phyloP scores from a whole-genome alignment of 768 basidiomycete species.

The Astraeus odoratus region DNA sequence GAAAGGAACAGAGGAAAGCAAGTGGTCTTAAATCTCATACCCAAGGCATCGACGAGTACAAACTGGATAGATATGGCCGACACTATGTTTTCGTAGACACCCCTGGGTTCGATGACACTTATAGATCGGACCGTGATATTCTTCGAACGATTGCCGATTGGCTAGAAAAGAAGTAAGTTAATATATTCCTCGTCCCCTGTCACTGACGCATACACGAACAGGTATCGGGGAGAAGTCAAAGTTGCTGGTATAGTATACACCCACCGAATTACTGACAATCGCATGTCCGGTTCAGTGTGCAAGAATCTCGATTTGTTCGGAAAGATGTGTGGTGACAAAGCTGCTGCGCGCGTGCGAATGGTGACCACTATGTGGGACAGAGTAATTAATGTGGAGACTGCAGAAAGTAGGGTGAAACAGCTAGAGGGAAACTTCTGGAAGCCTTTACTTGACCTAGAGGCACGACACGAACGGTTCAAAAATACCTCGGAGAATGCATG shows the following conservation, averaged over 20 bases:
- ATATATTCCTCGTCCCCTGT: not conserved
- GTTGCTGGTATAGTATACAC: too few species aligned
- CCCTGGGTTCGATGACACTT: too few species aligned
- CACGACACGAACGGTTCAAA: not conserved
- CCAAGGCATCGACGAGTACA: slow-evolving; percentile 4
- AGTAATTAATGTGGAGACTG: slow-evolving; percentile 8
- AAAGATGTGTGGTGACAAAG: slow-evolving; percentile 27
- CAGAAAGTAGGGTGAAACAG: slow-evolving; percentile 15
- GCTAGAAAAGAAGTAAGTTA: slow-evolving; percentile 2
- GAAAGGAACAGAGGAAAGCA: slow-evolving; percentile 1
- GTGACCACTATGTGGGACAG: too few species aligned
- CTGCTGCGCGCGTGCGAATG: slow-evolving; percentile 24
- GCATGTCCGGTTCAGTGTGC: too few species aligned
- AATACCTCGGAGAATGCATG: not conserved
- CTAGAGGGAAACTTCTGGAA: slow-evolving; percentile 22
- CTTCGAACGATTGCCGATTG: not conserved
- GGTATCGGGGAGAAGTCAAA: too few species aligned
- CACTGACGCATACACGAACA: not conserved
- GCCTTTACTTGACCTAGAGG: not conserved
- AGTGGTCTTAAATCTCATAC: too few species aligned
- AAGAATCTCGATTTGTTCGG: slow-evolving; percentile 29
- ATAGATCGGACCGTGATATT: too few species aligned
- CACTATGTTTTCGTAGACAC: too few species aligned
- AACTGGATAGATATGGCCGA: slow-evolving; percentile 5
- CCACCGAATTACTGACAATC: too few species aligned